These are phyloP conservation scores for Coccomyxa subellipsoidea DNA, from an alignment of 163 green algal species.

Conservation along the genomic window DNA sequence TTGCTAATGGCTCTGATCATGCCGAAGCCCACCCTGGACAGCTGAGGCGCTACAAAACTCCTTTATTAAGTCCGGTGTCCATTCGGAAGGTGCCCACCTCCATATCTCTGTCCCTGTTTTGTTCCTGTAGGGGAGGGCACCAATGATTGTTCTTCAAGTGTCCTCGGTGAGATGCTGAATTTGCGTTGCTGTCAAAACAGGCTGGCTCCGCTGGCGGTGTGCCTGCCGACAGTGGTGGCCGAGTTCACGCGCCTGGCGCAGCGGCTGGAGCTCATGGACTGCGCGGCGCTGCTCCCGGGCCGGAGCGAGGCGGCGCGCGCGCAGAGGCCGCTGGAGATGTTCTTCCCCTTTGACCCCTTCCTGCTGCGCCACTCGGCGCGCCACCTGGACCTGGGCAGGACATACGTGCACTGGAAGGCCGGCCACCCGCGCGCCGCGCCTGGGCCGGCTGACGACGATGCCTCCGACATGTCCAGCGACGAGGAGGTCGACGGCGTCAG, in stretches of 20 bases:
- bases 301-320: not conserved
- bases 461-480: constrained; percentile 12
- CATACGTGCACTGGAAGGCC: constrained; percentile 14
- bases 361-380: constrained; percentile 69
- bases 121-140: not conserved
- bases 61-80: too few relatives aligned
- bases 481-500: not conserved
- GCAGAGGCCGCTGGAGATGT: constrained; percentile 75
- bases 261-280: constrained; percentile 27
- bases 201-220: constrained; percentile 64
- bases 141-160: too few relatives aligned
- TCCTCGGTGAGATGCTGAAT: too few relatives aligned
- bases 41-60: too few relatives aligned
- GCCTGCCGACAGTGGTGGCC: constrained; percentile 58
- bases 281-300: constrained; percentile 7
- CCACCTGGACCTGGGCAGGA: not conserved
- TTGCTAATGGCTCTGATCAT: too few relatives aligned
- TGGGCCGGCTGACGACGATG: not conserved
- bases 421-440: constrained; percentile 9
- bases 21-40: too few relatives aligned
- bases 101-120: too few relatives aligned
- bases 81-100: too few relatives aligned
- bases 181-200: constrained; percentile 20
- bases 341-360: constrained; percentile 95
- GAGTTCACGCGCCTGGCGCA: constrained; percentile 65